These are phyloP conservation scores for Emmonsia crescens DNA, from an alignment of 2,329 filamentous ascomycete genomes.

Conservation along the genomic window DNA sequence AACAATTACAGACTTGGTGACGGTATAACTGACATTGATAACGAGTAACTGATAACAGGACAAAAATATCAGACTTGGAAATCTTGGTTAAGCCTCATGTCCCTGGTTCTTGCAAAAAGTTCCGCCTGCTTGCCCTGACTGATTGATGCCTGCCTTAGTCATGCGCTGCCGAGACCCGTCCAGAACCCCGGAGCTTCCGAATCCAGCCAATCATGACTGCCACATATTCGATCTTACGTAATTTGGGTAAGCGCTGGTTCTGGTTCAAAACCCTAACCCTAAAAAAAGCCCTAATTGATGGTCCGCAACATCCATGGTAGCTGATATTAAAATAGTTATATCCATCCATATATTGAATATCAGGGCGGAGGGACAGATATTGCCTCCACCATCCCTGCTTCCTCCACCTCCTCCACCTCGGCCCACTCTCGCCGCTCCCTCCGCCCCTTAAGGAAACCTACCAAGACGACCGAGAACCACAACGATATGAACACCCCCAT, in stretches of 20 bases:
- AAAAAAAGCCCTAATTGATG: not conserved
- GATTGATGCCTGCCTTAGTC: not conserved
- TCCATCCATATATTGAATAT: too few species aligned
- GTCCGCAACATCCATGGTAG: not conserved
- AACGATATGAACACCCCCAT: not conserved
- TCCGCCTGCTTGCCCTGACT: too few species aligned
- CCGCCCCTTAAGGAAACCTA: not conserved
- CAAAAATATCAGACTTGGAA: too few species aligned
- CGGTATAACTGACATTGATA: too few species aligned
- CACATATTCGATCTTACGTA: not conserved
- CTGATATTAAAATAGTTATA: too few species aligned
- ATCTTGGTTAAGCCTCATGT: too few species aligned
- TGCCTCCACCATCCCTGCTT: not conserved
- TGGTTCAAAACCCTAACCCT: conserved; percentile 5
- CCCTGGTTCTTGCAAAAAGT: too few species aligned
- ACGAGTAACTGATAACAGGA: too few species aligned
- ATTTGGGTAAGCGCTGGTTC: not conserved
- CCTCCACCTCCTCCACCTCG: not conserved
- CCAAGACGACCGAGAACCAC: not conserved
- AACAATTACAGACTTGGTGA: too few species aligned
- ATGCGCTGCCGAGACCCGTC: not conserved
- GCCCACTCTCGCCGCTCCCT: not conserved
- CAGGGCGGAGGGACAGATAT: not conserved
- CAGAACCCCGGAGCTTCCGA: not conserved
- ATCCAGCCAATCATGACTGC: not conserved